These are phyloP conservation scores for Solanum lycopersicoides DNA, from an alignment of 257 asterid genomes.

Conservation along the genomic window DNA sequence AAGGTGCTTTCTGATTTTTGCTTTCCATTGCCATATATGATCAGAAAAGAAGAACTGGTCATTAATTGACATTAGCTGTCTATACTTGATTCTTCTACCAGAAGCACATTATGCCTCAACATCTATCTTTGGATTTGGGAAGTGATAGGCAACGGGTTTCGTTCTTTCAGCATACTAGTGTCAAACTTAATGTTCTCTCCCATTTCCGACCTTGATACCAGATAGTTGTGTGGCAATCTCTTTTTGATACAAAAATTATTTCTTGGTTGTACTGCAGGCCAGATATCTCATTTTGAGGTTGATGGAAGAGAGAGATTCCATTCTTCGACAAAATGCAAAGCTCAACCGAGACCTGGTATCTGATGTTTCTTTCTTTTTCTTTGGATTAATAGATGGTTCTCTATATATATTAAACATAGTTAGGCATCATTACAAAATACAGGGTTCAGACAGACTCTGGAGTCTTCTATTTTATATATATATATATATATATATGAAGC, in stretches of 20 bases:
- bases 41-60: background rate
- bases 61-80: background rate
- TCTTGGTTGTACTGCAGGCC: slow-evolving; percentile 1
- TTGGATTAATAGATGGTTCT: background rate
- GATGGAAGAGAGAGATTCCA: slow-evolving; percentile 5
- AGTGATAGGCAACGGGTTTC: background rate
- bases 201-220: background rate
- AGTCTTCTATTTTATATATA: background rate
- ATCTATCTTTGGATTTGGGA: background rate
- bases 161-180: background rate
- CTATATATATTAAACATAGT: background rate
- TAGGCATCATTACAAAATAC: background rate
- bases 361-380: background rate
- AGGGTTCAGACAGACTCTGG: background rate
- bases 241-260: background rate
- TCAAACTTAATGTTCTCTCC: background rate
- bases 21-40: background rate
- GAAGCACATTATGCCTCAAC: background rate
- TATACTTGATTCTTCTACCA: background rate
- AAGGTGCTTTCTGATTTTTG: background rate
- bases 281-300: slow-evolving; percentile 3
- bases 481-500: background rate
- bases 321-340: slow-evolving; percentile 4
- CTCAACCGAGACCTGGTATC: slow-evolving; percentile 10
- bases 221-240: background rate